phyloP scores from a whole-genome alignment of 2,329 filamentous ascomycete species.

The Fusarium chlamydosporum region DNA sequence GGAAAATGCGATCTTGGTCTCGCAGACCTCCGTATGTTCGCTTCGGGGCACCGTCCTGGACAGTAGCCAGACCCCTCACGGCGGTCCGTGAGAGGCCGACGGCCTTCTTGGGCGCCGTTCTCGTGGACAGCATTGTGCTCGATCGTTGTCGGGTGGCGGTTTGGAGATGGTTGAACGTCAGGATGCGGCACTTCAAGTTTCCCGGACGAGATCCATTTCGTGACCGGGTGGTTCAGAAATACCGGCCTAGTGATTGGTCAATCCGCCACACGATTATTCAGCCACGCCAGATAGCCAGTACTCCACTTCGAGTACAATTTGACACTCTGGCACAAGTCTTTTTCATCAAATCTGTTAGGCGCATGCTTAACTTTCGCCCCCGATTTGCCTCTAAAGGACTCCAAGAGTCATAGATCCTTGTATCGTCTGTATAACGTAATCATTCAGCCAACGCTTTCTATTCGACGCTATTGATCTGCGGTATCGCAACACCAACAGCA shows the following conservation, averaged over 20 bases:
- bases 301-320: constrained; percentile 1
- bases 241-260: constrained; percentile 59
- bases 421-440: constrained; percentile 36
- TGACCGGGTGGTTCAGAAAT: constrained; percentile 55
- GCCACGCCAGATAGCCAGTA: constrained; percentile 52
- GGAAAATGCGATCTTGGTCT: constrained; percentile 99
- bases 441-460: constrained; percentile 26
- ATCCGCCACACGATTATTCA: constrained; percentile 54
- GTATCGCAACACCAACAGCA: constrained; percentile 36
- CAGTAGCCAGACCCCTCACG: constrained; percentile 82
- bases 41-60: constrained; percentile 79
- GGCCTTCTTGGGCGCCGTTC: constrained; percentile 58
- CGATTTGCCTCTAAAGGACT: constrained; percentile 28
- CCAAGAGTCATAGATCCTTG: constrained; percentile 50
- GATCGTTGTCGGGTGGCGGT: constrained; percentile 53
- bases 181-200: constrained; percentile 58
- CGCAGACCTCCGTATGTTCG: constrained; percentile 86
- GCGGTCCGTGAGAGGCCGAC: constrained; percentile 60
- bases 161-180: constrained; percentile 52
- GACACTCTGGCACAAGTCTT: constrained; percentile 12
- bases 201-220: constrained; percentile 51
- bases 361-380: constrained; percentile 14
- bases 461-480: constrained; percentile 28
- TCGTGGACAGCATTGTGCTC: constrained; percentile 62
- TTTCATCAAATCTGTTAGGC: constrained; percentile 44